Conservation (phyloP, 108 stramenopile species). For the Cyclotella cryptica region DNA sequence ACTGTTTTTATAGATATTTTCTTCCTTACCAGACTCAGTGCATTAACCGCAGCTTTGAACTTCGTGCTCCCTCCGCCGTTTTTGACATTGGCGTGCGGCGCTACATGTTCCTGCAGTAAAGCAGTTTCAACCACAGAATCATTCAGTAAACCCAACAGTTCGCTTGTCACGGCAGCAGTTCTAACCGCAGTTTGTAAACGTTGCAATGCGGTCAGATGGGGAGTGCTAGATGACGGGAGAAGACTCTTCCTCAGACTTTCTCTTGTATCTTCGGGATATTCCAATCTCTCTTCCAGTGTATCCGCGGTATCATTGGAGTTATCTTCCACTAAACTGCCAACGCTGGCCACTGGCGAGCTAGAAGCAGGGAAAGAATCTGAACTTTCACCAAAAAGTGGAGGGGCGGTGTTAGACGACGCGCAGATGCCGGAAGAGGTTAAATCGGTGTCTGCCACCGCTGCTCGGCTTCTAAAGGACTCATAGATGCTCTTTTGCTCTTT, state of each 20-base stretch:
- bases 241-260: background rate
- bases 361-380: too few relatives aligned
- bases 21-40: background rate
- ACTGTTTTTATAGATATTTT: conserved; percentile 4
- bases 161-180: conserved; percentile 23
- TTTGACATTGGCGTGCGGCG: background rate
- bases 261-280: background rate
- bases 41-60: background rate
- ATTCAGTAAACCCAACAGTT: conserved; percentile 14
- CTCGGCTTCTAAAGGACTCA: conserved; percentile 30
- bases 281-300: background rate
- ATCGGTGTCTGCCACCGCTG: background rate
- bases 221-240: background rate
- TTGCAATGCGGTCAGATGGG: conserved; percentile 3
- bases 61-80: background rate
- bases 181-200: conserved; percentile 15
- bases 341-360: too few relatives aligned
- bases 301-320: background rate
- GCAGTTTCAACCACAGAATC: background rate
- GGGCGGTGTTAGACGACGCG: background rate
- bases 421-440: background rate
- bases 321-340: too few relatives aligned
- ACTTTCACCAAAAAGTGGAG: too few relatives aligned
- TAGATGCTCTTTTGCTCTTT: background rate
- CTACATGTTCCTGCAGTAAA: background rate